Evolutionary conservation across 2,329 filamentous ascomycete genomes (phyloP), one percentile per base, ranked within the genome.

Genomic region (Microcyclosporella mali): DNA sequence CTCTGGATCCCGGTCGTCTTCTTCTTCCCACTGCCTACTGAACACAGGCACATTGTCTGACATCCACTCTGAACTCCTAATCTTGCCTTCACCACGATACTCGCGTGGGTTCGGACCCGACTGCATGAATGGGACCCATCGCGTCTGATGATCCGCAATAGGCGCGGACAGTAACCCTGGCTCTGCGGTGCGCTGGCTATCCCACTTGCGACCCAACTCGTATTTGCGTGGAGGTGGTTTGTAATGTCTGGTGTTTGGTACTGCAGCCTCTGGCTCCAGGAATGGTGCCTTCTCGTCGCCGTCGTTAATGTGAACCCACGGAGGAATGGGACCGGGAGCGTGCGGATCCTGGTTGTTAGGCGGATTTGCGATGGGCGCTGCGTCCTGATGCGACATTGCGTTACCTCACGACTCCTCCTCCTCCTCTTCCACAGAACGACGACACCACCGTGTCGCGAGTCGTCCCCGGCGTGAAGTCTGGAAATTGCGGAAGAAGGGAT

Each of bases 21-120:
- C 66, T 49, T 78, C 74, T 18, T 72, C 70, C 78, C 79, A 83
- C 12, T 63, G 65, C 28, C 62, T 60, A 43, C 67, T 62, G 25
- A 70, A 62, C 41, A 72, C 67, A 3, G 70, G 65, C 59, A 73
- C 62, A 56, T 74, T 71, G 52, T 69, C 64, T 45, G 66, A 64
- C 62, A 73, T 68, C 71, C 71, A 74, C 30, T 65, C 63, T 41
- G 66, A 62, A 45, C 66, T 58, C 45, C 63, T 60, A 2, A 67
- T 56, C 19, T 67, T 61, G 11, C 67, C 53, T 14, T 56, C 52
- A 16, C 50, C 47, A 11, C 53, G 46, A 15, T 56, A 47, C 35
- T 56, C 54, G 14, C 58, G 50, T 58, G 64, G 49, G 31, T 60
- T 58, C 4, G 63, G 63, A 6, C 62, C 61, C 2, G 57, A 60